A percentile compares a stretch with the other conserved stretches of the same genome.
Evolutionary conservation across 2,329 filamentous ascomycete species (phyloP).

Genomic region (Plenodomus lindquistii): DNA sequence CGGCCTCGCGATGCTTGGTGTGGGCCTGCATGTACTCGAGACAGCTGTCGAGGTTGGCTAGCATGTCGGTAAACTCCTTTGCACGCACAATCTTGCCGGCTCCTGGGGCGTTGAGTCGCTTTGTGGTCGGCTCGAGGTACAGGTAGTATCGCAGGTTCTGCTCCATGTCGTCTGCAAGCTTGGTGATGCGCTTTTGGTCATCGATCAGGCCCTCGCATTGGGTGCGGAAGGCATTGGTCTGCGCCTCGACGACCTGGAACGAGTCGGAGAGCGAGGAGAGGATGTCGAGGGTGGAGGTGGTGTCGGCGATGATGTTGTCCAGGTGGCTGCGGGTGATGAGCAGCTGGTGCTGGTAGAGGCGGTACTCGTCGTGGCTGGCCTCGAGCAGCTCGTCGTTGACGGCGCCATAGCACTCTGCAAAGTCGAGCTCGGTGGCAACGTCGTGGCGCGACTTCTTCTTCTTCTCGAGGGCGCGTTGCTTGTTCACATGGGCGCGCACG

Average conservation of each 20-base stretch:
- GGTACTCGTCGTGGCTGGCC: constrained; percentile 82
- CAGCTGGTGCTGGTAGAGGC: constrained; percentile 81
- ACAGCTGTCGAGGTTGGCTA: constrained; percentile 85
- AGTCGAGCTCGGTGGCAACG: constrained; percentile 62
- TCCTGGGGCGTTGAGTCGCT: constrained; percentile 87
- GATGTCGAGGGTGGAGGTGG: constrained; percentile 73
- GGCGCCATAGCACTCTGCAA: constrained; percentile 61
- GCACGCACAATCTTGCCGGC: constrained; percentile 83
- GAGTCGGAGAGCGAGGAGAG: constrained; percentile 80
- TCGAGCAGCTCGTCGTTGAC: constrained; percentile 72
- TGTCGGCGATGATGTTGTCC: constrained; percentile 75
- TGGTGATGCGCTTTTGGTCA: constrained; percentile 78
- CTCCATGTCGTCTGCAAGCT: constrained; percentile 80
- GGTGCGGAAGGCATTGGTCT: constrained; percentile 90
- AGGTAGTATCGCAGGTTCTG: constrained; percentile 93
- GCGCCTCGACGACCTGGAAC: constrained; percentile 83
- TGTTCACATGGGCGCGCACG: constrained; percentile 60
- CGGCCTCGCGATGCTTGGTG: constrained; percentile 82
- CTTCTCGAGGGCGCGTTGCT: constrained; percentile 49
- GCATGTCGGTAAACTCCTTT: constrained; percentile 83
- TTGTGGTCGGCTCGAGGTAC: constrained; percentile 87
- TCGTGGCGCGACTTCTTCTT: constrained; percentile 46
- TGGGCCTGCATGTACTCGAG: constrained; percentile 90
- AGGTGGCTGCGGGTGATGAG: constrained; percentile 80
- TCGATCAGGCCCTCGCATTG: constrained; percentile 86